A percentile compares a stretch with the other conserved stretches of the same genome.
Evolutionary conservation across 1,139 yeast genomes (phyloP).

Genomic region (Debaryomycetaceae sp.): DNA sequence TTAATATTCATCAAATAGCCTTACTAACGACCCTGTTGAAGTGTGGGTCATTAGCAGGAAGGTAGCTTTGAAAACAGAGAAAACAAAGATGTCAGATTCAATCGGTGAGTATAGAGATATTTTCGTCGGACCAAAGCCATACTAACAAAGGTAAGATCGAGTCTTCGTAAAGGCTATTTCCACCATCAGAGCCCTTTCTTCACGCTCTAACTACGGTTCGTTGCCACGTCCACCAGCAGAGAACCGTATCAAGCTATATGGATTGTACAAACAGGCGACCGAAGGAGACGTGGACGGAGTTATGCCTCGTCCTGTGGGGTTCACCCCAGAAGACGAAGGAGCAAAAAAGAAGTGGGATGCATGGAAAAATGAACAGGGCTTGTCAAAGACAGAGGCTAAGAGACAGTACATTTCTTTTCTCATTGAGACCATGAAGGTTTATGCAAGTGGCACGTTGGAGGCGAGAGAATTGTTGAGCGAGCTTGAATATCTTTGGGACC

Average conservation of each 20-base stretch:
- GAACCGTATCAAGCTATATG: slow-evolving; percentile 66
- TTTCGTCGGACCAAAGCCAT: not conserved
- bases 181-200: slow-evolving; percentile 70
- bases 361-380: slow-evolving; percentile 74
- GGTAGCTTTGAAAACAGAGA: not conserved
- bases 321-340: slow-evolving; percentile 58
- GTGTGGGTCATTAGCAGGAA: not conserved
- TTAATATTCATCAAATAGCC: not conserved
- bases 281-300: slow-evolving; percentile 77
- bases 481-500: slow-evolving; percentile 72
- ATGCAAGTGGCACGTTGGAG: slow-evolving; percentile 66
- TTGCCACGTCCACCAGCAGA: slow-evolving; percentile 81
- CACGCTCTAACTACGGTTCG: slow-evolving; percentile 64
- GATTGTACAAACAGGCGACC: slow-evolving; percentile 83
- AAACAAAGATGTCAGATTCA: slow-evolving; percentile 37
- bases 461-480: slow-evolving; percentile 65
- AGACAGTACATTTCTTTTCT: slow-evolving; percentile 63
- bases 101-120: slow-evolving; percentile 30
- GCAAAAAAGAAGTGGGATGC: slow-evolving; percentile 81
- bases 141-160: slow-evolving; percentile 48
- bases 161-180: slow-evolving; percentile 79
- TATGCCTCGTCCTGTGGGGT: slow-evolving; percentile 63
- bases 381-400: slow-evolving; percentile 72
- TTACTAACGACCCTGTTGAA: not conserved
- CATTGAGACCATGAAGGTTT: slow-evolving; percentile 68